Base-by-base conservation (phyloP, 2,329 filamentous ascomycete species). In the Neophaeococcomyces aloes region DNA sequence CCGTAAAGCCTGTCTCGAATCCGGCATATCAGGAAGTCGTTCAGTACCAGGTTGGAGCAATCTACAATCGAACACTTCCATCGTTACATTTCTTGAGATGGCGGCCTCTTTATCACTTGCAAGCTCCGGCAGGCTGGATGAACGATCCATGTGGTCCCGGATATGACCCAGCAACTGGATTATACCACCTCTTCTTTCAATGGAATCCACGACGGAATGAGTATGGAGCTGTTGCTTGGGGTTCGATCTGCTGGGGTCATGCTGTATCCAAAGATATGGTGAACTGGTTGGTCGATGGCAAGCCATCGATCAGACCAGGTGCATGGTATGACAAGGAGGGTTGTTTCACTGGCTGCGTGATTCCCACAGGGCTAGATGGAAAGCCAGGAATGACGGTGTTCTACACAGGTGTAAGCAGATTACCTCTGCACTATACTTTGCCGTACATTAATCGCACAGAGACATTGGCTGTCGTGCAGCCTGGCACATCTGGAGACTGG, bases 141-240 rank as follows among this genome's bases (percentile, higher is more conserved):
- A 69, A 69, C 38, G 65, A 68, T 35, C 66, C 66, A 4, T 68
- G 65, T 48, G 66, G 59, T 1, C 58, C 61, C 3, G 60, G 61
- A 15, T 67, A 64, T 42, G 64, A 68, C 36, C 57, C 62, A 2
- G 40, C 45, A 15, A 67, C 63, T 7, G 56, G 57, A 4, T 49
- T 61, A 4, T 69, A 68, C 33, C 65, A 68, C 43, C 15, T 68
- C 2, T 61, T 57, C 14, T 69, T 63, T 38, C 66, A 69, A 54
- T 67, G 64, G 59, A 68, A 67, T 47, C 64, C 64, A 0, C 56
- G 58, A 21, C 59, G 59, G 6, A 62, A 64, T 21, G 60, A 65
- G 29, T 67, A 64, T 62, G 65, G 62, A 7, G 60, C 66, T 31
- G 62, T 68, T 10, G 59, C 62, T 3, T 69, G 66, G 66, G 66